Evolutionary conservation across 495 filamentous ascomycete genomes (phyloP).

Genomic region (Staphylotrichum tortipilum): DNA sequence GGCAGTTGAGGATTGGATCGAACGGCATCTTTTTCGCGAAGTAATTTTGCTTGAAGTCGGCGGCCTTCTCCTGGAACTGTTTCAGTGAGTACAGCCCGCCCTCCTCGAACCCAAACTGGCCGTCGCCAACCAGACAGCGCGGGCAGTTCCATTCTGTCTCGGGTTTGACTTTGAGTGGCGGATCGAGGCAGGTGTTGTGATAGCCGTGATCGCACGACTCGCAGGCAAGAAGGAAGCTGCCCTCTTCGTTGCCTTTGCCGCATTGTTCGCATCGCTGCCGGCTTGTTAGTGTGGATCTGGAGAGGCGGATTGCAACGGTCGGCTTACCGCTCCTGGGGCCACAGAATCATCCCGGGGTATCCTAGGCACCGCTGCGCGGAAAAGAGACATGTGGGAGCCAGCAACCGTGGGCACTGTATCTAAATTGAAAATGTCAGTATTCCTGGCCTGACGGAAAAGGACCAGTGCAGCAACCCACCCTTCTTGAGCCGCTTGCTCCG

Average conservation of each 20-base stretch:
- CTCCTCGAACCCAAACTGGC: conserved; percentile 96
- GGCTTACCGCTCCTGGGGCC: conserved; percentile 65
- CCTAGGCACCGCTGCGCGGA: conserved; percentile 70
- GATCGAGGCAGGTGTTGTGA: conserved; percentile 82
- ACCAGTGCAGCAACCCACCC: conserved; percentile 42
- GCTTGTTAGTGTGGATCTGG: conserved; percentile 13
- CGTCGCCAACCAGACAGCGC: conserved; percentile 88
- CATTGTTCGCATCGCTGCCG: conserved; percentile 77
- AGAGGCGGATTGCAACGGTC: neutral
- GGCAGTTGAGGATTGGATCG: conserved; percentile 72
- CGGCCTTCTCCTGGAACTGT: conserved; percentile 94
- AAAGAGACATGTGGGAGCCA: conserved; percentile 92
- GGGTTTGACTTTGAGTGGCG: conserved; percentile 65
- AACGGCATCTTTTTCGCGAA: conserved; percentile 87
- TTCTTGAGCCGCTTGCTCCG: conserved; percentile 91
- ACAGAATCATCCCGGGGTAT: conserved; percentile 58
- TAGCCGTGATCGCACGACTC: conserved; percentile 89
- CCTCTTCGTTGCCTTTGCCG: conserved; percentile 62
- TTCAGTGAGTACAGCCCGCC: conserved; percentile 91
- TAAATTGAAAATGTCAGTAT: conserved; percentile 37
- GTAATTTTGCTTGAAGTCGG: conserved; percentile 86
- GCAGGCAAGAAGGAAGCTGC: conserved; percentile 62
- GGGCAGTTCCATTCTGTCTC: conserved; percentile 96
- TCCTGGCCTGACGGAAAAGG: no score
- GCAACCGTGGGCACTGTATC: conserved; percentile 83